phyloP scores from a whole-genome alignment of 164 flowering plant species.

The Magnolia officinalis region DNA sequence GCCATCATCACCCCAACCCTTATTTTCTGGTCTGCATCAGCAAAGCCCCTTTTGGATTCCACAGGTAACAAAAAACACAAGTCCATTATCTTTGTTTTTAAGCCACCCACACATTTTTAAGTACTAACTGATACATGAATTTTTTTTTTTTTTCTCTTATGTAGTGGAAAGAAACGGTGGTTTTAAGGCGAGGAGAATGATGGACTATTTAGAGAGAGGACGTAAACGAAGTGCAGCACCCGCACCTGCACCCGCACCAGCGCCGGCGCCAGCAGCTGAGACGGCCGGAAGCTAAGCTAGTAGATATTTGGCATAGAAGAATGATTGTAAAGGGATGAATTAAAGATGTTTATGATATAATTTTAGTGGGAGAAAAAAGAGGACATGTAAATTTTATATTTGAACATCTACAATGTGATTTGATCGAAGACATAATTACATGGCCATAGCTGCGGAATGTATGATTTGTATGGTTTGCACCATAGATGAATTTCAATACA shows the following conservation, averaged over 20 bases:
- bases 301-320: too few species aligned
- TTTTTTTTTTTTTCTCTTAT: neutral
- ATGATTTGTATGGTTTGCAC: too few species aligned
- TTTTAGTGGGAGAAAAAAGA: too few species aligned
- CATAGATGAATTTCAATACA: too few species aligned
- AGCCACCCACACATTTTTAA: neutral
- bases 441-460: too few species aligned
- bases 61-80: constrained; percentile 22
- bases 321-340: too few species aligned
- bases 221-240: neutral
- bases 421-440: too few species aligned
- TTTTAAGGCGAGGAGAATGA: constrained; percentile 14
- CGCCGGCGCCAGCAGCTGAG: constrained; percentile 4
- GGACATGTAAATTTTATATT: too few species aligned
- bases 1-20: constrained; percentile 78
- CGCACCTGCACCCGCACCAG: constrained; percentile 6
- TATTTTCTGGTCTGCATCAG: constrained; percentile 49
- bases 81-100: neutral
- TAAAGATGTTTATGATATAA: too few species aligned
- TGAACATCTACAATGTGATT: too few species aligned
- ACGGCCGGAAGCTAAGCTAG: neutral
- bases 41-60: constrained; percentile 26
- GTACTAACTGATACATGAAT: neutral
- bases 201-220: constrained; percentile 2
- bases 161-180: neutral